phyloP scores from a whole-genome alignment of 441 rosid genomes.

The Corymbia calophylla region DNA sequence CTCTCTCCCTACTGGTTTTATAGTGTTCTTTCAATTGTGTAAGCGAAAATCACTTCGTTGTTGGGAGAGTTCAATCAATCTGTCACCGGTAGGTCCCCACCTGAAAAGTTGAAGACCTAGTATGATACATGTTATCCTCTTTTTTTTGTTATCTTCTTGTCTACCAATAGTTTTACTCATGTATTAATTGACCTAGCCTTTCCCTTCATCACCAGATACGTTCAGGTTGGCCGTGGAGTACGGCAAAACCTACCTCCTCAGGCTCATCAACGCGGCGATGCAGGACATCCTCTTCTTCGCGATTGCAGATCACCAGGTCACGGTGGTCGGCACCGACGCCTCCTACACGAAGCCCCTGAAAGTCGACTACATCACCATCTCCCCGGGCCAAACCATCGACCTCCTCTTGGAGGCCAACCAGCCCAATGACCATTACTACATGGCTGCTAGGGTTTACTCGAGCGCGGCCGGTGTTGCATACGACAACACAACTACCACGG shows the following conservation, averaged over 20 bases:
- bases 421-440: constrained; percentile 21
- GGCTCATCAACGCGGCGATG: constrained; percentile 20
- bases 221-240: constrained; percentile 15
- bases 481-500: constrained; percentile 37
- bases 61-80: no score
- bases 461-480: not conserved
- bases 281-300: constrained; percentile 23
- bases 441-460: constrained; percentile 28
- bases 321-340: constrained; percentile 30
- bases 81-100: no score
- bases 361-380: constrained; percentile 11
- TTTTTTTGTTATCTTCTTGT: no score
- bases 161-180: no score
- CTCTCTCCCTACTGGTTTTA: not conserved
- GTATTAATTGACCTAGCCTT: not conserved
- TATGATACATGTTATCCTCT: no score
- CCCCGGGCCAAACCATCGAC: constrained; percentile 40
- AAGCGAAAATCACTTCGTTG: not conserved
- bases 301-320: constrained; percentile 19
- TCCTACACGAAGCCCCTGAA: constrained; percentile 26
- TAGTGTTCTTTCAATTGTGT: not conserved
- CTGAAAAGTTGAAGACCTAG: no score
- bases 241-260: constrained; percentile 38
- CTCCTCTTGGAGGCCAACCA: constrained; percentile 30
- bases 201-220: constrained; percentile 4